These are phyloP conservation scores for Eucalyptus tenuipes DNA, from an alignment of 345 rosid genomes.

Conservation along the genomic window DNA sequence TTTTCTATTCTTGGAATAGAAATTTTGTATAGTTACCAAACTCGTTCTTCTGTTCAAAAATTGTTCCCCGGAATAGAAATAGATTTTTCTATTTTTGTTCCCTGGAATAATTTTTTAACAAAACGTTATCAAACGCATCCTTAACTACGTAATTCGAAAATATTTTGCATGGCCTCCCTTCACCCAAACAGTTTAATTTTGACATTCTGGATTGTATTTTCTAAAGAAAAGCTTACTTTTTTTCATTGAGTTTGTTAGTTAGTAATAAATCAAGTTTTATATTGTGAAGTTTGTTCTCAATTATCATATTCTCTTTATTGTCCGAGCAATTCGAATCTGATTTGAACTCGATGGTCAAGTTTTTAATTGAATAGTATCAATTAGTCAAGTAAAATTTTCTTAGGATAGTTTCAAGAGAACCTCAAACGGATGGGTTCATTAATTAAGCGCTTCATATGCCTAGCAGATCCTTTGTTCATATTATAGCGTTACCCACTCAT, in stretches of 20 bases:
- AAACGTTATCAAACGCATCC: no score
- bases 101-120: no score
- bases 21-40: no score
- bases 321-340: neutral
- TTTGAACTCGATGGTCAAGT: neutral
- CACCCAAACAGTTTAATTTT: neutral
- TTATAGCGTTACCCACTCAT: neutral
- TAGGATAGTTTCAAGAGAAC: neutral
- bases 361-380: neutral
- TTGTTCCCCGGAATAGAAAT: no score
- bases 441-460: neutral
- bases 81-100: no score
- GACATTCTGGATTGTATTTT: neutral
- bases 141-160: neutral
- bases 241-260: neutral
- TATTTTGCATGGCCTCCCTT: neutral
- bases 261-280: neutral
- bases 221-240: neutral
- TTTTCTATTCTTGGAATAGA: no score
- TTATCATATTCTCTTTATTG: neutral
- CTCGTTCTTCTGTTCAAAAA: no score
- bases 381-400: neutral
- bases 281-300: neutral
- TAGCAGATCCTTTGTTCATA: neutral
- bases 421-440: neutral